These are phyloP conservation scores for Fraxinus ornus DNA, from an alignment of 305 asterid species.

Conservation along the genomic window DNA sequence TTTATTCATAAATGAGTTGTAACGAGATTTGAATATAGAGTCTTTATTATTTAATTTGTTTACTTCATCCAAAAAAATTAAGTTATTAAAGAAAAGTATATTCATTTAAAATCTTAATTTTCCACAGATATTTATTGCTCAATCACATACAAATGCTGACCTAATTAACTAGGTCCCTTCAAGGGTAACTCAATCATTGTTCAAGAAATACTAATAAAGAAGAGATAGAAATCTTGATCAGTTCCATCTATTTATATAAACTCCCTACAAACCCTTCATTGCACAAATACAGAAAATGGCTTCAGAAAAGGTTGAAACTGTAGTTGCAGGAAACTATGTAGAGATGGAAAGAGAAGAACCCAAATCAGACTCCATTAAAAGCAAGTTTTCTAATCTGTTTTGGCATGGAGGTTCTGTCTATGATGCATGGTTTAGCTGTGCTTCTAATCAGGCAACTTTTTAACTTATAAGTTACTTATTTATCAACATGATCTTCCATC, in stretches of 20 bases:
- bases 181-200: conserved; percentile 51
- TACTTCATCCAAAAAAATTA: not conserved
- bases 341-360: conserved; percentile 69
- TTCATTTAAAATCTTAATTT: not conserved
- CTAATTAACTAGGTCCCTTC: conserved; percentile 36
- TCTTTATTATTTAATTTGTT: no score
- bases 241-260: conserved; percentile 26
- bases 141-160: conserved; percentile 17
- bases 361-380: conserved; percentile 42
- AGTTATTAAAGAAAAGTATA: not conserved
- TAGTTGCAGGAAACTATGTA: conserved; percentile 72
- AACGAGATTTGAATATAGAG: not conserved
- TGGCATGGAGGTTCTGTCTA: conserved; percentile 96
- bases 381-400: conserved; percentile 54
- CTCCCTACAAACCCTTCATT: conserved; percentile 23
- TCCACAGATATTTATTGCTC: not conserved
- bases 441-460: conserved; percentile 67
- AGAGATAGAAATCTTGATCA: not conserved
- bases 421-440: conserved; percentile 93
- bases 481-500: not conserved
- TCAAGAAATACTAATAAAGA: conserved; percentile 26
- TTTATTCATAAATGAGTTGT: not conserved
- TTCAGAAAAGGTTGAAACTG: conserved; percentile 76
- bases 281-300: conserved; percentile 45
- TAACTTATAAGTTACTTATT: not conserved